phyloP scores from a whole-genome alignment of 2,329 filamentous ascomycete species.

The Fusarium chaquense region DNA sequence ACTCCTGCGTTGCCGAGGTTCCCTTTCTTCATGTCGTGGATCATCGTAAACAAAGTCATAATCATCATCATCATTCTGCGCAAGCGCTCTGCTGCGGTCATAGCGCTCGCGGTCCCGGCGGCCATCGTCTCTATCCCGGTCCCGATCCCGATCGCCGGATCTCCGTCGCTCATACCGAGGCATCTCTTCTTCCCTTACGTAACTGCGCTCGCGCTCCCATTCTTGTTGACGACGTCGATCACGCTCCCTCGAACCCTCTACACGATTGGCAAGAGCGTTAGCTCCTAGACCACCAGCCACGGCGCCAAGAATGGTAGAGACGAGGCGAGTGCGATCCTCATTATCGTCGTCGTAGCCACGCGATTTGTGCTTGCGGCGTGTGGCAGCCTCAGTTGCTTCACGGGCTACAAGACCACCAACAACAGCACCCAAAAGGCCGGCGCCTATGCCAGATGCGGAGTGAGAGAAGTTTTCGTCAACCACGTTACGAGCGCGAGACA shows the following conservation, averaged over 20 bases:
- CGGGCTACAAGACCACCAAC: slow-evolving; percentile 66
- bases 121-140: slow-evolving; percentile 25
- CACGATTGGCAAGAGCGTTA: slow-evolving; percentile 61
- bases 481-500: slow-evolving; percentile 56
- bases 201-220: slow-evolving; percentile 55
- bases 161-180: slow-evolving; percentile 44
- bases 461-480: slow-evolving; percentile 62
- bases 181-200: slow-evolving; percentile 48
- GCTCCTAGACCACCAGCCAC: slow-evolving; percentile 67
- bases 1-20: slow-evolving; percentile 41
- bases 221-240: slow-evolving; percentile 50
- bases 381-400: slow-evolving; percentile 60
- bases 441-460: slow-evolving; percentile 62
- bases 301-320: slow-evolving; percentile 66
- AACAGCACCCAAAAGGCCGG: slow-evolving; percentile 65
- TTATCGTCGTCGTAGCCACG: slow-evolving; percentile 46
- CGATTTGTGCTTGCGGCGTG: slow-evolving; percentile 47
- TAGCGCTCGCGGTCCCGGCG: slow-evolving; percentile 28
- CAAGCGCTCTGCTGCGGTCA: slow-evolving; percentile 38
- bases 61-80: slow-evolving; percentile 43
- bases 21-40: slow-evolving; percentile 46
- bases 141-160: slow-evolving; percentile 19
- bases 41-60: slow-evolving; percentile 50
- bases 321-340: slow-evolving; percentile 51
- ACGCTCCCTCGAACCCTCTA: slow-evolving; percentile 55